Conservation (phyloP, 1,284 basidiomycete species). For the Sporisorium exsertum region DNA sequence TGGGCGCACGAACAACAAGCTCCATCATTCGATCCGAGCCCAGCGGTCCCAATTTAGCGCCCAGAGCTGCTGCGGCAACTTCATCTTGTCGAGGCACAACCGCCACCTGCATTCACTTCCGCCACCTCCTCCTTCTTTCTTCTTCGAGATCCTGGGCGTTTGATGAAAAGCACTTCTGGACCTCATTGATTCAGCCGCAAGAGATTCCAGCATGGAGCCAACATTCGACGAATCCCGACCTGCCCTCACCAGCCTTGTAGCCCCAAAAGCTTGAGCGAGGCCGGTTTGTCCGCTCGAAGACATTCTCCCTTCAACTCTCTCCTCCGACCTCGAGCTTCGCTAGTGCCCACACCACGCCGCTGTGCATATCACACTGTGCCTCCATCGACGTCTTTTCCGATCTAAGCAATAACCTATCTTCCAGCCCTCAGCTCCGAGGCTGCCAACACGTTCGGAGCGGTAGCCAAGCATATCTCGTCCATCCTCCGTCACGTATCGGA, state of each 20-base stretch:
- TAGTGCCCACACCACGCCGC: neutral
- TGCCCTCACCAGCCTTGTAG: neutral
- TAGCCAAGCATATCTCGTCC: constrained; percentile 33
- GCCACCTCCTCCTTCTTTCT: too few species aligned
- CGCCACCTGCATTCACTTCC: neutral
- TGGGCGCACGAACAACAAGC: neutral
- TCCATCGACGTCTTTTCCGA: neutral
- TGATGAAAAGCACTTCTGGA: too few species aligned
- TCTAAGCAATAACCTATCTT: neutral
- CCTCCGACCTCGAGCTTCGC: neutral
- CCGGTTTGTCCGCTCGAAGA: neutral
- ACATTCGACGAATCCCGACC: too few species aligned
- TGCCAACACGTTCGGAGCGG: constrained; percentile 15
- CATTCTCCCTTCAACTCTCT: neutral
- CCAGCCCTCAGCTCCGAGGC: constrained; percentile 31
- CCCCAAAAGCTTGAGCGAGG: too few species aligned
- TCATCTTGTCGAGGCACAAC: neutral
- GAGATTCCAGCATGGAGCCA: too few species aligned
- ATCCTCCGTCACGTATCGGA: constrained; percentile 30
- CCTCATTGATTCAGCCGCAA: too few species aligned
- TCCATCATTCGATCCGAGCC: neutral
- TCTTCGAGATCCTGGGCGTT: too few species aligned
- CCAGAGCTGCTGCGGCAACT: too few species aligned
- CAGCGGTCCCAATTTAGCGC: neutral
- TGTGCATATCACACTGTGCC: too few species aligned